Percentiles rank a stretch among this genome's conserved stretches.
Conservation (phyloP, 345 rosid genomes). For the Syzygium jambos region DNA sequence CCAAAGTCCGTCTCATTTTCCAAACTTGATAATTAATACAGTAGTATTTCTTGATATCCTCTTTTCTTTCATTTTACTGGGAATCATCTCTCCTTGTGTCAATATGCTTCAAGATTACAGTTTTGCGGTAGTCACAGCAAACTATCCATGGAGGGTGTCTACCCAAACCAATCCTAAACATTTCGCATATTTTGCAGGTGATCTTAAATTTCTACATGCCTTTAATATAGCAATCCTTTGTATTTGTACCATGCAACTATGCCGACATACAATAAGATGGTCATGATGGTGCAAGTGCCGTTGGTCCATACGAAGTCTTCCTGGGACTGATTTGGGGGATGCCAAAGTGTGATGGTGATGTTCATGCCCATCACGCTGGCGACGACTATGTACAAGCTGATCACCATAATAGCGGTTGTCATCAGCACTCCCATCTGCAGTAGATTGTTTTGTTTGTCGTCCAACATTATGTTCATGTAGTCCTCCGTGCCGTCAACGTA, state of each 20-base stretch:
- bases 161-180: neutral
- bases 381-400: slow-evolving; percentile 48
- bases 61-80: too few species aligned
- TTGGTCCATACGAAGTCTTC: neutral
- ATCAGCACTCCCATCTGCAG: slow-evolving; percentile 21
- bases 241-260: neutral
- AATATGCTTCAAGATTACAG: too few species aligned
- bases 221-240: neutral
- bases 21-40: too few species aligned
- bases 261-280: neutral
- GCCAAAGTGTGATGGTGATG: slow-evolving; percentile 15
- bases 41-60: too few species aligned
- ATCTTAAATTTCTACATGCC: neutral
- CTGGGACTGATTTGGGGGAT: neutral
- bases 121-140: too few species aligned
- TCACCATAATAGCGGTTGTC: slow-evolving; percentile 70
- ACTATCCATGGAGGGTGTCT: too few species aligned
- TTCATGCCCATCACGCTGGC: slow-evolving; percentile 71
- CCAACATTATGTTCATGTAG: slow-evolving; percentile 26
- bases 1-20: too few species aligned
- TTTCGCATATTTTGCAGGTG: neutral
- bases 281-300: neutral
- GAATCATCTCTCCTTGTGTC: too few species aligned
- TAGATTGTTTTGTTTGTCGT: neutral
- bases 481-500: slow-evolving; percentile 33